Percentiles rank a stretch among this genome's conserved stretches.
phyloP scores from a whole-genome alignment of 257 asterid species.

The Nicotiana benthamiana region DNA sequence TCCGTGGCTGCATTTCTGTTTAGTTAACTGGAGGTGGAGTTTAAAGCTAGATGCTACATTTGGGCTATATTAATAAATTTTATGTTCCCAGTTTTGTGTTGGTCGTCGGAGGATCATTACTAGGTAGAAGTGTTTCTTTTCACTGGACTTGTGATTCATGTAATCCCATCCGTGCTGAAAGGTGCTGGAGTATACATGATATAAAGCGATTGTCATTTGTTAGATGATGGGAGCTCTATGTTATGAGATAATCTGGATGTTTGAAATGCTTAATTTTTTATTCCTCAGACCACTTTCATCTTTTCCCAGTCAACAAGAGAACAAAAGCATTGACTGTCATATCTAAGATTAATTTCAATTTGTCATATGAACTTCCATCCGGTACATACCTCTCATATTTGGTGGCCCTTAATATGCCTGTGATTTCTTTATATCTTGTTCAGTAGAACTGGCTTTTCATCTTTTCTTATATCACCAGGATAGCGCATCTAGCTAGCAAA shows the following conservation, averaged over 20 bases:
- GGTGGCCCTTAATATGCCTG: background rate
- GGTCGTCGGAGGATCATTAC: background rate
- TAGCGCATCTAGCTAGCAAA: background rate
- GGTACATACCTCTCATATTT: background rate
- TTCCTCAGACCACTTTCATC: background rate
- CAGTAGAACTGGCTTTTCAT: background rate
- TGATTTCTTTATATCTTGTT: background rate
- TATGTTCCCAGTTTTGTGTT: background rate
- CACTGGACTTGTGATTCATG: background rate
- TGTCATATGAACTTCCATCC: background rate
- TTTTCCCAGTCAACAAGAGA: background rate
- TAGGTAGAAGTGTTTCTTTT: background rate
- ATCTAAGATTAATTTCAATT: background rate
- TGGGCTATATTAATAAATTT: background rate
- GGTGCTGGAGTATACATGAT: background rate
- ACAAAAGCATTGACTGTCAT: background rate
- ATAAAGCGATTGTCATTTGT: background rate
- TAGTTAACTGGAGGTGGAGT: background rate
- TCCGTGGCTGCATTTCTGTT: constrained; percentile 4
- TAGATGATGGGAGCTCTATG: background rate
- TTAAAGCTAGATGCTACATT: background rate
- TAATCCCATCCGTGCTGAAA: background rate
- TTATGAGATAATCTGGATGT: background rate
- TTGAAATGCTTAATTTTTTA: background rate
- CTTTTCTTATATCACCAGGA: background rate